Percentiles rank a stretch among this genome's conserved stretches.
Conservation (phyloP, 2,329 filamentous ascomycete genomes). For the Epichloe hybrida region DNA sequence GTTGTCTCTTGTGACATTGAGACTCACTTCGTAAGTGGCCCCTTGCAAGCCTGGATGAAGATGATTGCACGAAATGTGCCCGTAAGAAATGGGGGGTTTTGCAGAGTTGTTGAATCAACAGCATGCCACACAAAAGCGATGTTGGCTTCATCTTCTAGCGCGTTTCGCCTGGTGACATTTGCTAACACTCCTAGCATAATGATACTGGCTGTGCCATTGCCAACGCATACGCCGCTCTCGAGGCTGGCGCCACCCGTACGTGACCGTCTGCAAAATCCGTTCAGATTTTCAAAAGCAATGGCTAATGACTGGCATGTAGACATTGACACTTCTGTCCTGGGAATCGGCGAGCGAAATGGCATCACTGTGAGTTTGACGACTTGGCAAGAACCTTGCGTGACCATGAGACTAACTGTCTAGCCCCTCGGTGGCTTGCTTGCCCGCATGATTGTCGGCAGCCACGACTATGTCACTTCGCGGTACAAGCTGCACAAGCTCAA, state of each 20-base stretch:
- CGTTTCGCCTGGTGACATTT: background rate
- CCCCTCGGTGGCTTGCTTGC: conserved; percentile 9
- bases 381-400: background rate
- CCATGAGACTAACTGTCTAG: conserved; percentile 1
- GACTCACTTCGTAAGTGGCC: conserved; percentile 48
- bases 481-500: conserved; percentile 85
- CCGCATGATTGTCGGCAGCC: conserved; percentile 23
- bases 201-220: conserved; percentile 83
- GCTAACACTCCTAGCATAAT: conserved; percentile 42
- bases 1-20: conserved; percentile 56
- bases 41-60: background rate
- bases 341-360: conserved; percentile 8
- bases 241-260: conserved; percentile 64
- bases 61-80: background rate
- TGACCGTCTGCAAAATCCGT: background rate
- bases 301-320: background rate
- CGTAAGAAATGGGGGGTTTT: background rate
- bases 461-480: conserved; percentile 14
- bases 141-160: background rate
- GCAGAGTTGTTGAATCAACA: background rate
- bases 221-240: conserved; percentile 74
- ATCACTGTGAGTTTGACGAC: conserved; percentile 3
- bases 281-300: background rate
- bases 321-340: conserved; percentile 5
- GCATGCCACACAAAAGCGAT: background rate